These are phyloP conservation scores for Mycena galericulata DNA, from an alignment of 768 basidiomycete species.

Conservation along the genomic window DNA sequence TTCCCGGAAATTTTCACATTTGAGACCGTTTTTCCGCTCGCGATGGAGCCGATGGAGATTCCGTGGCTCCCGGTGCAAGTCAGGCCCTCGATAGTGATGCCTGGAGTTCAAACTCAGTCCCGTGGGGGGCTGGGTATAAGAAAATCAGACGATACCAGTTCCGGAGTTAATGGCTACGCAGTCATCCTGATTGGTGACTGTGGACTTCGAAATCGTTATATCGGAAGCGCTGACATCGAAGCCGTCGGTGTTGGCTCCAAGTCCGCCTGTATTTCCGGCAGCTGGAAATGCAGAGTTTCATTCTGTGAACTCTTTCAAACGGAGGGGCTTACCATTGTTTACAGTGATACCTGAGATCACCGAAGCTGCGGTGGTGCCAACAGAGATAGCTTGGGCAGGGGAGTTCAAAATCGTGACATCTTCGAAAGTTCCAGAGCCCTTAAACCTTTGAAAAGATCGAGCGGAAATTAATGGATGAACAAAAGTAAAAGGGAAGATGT, in stretches of 20 bases:
- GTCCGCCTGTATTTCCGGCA: conserved; percentile 27
- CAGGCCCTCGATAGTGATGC: conserved; percentile 45
- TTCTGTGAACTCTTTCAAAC: neutral
- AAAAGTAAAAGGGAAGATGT: neutral
- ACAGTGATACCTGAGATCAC: conserved; percentile 27
- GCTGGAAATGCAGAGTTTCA: conserved; percentile 2
- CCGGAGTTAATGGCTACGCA: conserved; percentile 37
- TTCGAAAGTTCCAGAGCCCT: conserved; percentile 34
- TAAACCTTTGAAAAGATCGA: conserved; percentile 18
- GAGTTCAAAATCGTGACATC: conserved; percentile 32
- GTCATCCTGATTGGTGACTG: conserved; percentile 34
- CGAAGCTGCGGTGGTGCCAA: conserved; percentile 29
- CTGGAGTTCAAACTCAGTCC: neutral
- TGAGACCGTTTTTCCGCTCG: conserved; percentile 48
- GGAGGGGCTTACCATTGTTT: conserved; percentile 24
- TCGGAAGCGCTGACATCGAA: conserved; percentile 33
- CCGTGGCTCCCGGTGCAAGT: conserved; percentile 63
- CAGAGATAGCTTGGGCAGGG: conserved; percentile 31
- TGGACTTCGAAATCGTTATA: conserved; percentile 30
- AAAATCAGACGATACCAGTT: conserved; percentile 27
- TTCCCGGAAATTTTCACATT: conserved; percentile 53
- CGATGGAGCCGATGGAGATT: conserved; percentile 60
- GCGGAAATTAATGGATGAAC: too few species aligned
- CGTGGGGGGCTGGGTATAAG: too few species aligned
- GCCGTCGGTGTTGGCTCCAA: conserved; percentile 38